Base-by-base conservation (phyloP, 2,329 filamentous ascomycete genomes). In the Hypoxylon sp. region DNA sequence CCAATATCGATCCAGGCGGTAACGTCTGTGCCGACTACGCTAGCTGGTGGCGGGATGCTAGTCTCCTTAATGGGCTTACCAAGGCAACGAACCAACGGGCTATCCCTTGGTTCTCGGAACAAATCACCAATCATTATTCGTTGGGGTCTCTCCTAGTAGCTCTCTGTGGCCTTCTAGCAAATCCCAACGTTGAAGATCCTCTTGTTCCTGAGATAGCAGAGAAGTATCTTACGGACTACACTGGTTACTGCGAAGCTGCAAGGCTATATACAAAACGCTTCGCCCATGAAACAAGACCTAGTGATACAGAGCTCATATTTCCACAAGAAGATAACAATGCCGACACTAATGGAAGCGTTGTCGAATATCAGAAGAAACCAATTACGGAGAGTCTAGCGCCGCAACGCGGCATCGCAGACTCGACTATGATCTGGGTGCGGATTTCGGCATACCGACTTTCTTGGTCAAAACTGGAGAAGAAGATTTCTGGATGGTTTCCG, bases 71-170 rank as follows among this genome's bases (percentile, higher is more conserved):
- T 13, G 25, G 12, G 3, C 4, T 27, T 7, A 20, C 23, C 5
- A n/a, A 16, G 2, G n/a, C 13, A 19, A 29, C 15, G 5, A 27
- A 40, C 16, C 36, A 29, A 8, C 36, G 36, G 21, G 23, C 36
- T 19, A 11, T 40, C 3, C 36, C 36, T 4, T 40, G 36, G 36
- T 40, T 40, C 16, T 40, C 36, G 7, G 36, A 40, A 9, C 36
- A 40, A n/a, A n/a, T 40, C 8, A 40, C 23, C 25, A 40, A 40
- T 15, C 36, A 40, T 16, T 40, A 40, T 19, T 40, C 36, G 3
- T n/a, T 40, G 7, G 36, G 36, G 15, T 29, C 36, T 2, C 25
- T 40, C 8, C 36, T 40, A 3, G 25, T 40, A 29, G 36, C 36
- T 7, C 36, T 40, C 3, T 40, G 36, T 12, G 36, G 36, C 25